Percentiles rank a stretch among this genome's conserved stretches.
phyloP scores from a whole-genome alignment of 352 stramenopile species.

The Globisporangium nunn region DNA sequence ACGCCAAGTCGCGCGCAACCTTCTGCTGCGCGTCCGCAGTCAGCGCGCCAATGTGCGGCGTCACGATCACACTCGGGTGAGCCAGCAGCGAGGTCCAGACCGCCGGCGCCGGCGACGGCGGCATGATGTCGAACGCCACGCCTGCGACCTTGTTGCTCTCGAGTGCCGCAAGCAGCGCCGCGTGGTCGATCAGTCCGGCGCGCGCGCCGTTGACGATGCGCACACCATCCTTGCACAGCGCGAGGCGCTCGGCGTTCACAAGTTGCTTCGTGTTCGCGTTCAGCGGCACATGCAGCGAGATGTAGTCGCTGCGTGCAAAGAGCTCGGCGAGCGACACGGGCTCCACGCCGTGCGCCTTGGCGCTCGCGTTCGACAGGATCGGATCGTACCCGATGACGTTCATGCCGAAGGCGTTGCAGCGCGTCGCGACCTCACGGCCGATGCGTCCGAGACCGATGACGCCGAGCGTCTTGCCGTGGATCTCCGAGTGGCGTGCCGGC shows the following conservation, averaged over 20 bases:
- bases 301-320: constrained; percentile 92
- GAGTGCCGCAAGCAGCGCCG: constrained; percentile 84
- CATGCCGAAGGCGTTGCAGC: constrained; percentile 92
- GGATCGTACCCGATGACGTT: constrained; percentile 92
- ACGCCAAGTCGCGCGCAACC: constrained; percentile 85
- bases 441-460: constrained; percentile 94
- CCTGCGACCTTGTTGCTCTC: constrained; percentile 71
- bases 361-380: constrained; percentile 84
- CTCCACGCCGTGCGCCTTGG: constrained; percentile 74
- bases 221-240: constrained; percentile 89
- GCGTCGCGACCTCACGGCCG: constrained; percentile 89
- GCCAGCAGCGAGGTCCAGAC: constrained; percentile 74
- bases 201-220: constrained; percentile 93
- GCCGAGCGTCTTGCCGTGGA: constrained; percentile 90
- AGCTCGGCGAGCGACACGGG: constrained; percentile 81
- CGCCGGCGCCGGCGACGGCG: constrained; percentile 32
- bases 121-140: constrained; percentile 70
- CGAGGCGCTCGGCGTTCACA: constrained; percentile 74
- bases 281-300: constrained; percentile 94
- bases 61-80: constrained; percentile 89
- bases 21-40: constrained; percentile 93
- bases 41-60: constrained; percentile 93
- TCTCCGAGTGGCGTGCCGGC: constrained; percentile 45
- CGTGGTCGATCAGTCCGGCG: constrained; percentile 91
- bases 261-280: constrained; percentile 92